These are phyloP conservation scores for Debaryomycetaceae sp. DNA, from an alignment of 1,139 yeast species.

Conservation along the genomic window DNA sequence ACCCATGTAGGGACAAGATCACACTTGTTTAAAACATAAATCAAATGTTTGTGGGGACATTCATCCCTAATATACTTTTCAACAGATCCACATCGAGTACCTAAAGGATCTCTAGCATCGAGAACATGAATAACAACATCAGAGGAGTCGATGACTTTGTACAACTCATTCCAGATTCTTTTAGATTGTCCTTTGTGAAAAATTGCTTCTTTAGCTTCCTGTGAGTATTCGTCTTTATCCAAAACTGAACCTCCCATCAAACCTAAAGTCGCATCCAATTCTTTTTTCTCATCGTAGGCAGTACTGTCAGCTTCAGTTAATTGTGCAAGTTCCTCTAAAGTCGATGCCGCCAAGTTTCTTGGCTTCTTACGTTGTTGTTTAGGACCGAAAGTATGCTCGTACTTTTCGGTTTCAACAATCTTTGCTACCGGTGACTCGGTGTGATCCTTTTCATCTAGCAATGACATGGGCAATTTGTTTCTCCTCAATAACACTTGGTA, in stretches of 20 bases:
- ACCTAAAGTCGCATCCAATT: constrained; percentile 71
- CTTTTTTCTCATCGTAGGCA: constrained; percentile 68
- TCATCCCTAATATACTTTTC: constrained; percentile 91
- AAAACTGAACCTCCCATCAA: constrained; percentile 68
- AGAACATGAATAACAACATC: constrained; percentile 95
- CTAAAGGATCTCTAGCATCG: constrained; percentile 96
- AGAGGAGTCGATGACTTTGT: constrained; percentile 92
- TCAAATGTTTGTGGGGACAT: constrained; percentile 94
- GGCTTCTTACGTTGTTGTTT: constrained; percentile 93
- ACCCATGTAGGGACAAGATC: constrained; percentile 99
- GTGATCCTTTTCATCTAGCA: constrained; percentile 78
- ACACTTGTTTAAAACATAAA: constrained; percentile 93
- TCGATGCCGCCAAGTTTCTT: constrained; percentile 64
- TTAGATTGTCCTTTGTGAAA: constrained; percentile 97
- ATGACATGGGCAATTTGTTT: constrained; percentile 93
- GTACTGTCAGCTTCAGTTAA: constrained; percentile 57
- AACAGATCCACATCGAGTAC: constrained; percentile 90
- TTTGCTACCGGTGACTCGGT: constrained; percentile 73
- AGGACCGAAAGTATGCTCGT: constrained; percentile 83
- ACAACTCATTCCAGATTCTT: constrained; percentile 97
- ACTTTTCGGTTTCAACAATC: constrained; percentile 86
- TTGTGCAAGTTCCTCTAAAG: constrained; percentile 77
- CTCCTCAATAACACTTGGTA: constrained; percentile 85
- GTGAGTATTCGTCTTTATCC: constrained; percentile 76
- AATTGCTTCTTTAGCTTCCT: constrained; percentile 91